A percentile compares a stretch with the other conserved stretches of the same genome.
Conservation (phyloP, 2,329 filamentous ascomycete species). For the Daldinia sp. region DNA sequence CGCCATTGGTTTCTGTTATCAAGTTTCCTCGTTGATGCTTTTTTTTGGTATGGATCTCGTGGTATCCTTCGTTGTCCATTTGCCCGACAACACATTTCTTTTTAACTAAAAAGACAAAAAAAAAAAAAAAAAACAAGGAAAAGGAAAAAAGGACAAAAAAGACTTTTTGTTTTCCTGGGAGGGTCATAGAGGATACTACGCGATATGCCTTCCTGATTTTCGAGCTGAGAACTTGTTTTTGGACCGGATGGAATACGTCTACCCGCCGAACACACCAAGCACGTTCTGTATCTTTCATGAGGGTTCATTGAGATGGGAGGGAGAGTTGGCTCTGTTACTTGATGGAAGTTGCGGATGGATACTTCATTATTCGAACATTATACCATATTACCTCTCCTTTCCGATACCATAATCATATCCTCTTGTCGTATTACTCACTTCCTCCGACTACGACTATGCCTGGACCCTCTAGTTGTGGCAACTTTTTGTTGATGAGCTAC, state of each 20-base stretch:
- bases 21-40: neutral
- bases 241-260: neutral
- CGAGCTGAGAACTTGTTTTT: neutral
- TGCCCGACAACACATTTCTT: neutral
- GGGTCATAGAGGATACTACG: neutral
- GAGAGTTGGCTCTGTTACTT: neutral
- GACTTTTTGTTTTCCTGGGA: neutral
- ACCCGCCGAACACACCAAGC: neutral
- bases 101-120: neutral
- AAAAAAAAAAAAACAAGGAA: neutral
- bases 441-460: neutral
- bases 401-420: neutral
- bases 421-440: neutral
- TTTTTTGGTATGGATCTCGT: neutral
- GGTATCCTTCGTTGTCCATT: neutral
- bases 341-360: neutral
- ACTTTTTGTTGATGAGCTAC: neutral
- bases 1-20: neutral
- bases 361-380: neutral
- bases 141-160: neutral
- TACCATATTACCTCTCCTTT: neutral
- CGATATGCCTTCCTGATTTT: neutral
- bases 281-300: neutral
- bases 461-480: neutral
- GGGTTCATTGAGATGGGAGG: neutral